A percentile compares a stretch with the other conserved stretches of the same genome.
Evolutionary conservation across 257 asterid genomes (phyloP).

Genomic region (Solanum gandarillasii): DNA sequence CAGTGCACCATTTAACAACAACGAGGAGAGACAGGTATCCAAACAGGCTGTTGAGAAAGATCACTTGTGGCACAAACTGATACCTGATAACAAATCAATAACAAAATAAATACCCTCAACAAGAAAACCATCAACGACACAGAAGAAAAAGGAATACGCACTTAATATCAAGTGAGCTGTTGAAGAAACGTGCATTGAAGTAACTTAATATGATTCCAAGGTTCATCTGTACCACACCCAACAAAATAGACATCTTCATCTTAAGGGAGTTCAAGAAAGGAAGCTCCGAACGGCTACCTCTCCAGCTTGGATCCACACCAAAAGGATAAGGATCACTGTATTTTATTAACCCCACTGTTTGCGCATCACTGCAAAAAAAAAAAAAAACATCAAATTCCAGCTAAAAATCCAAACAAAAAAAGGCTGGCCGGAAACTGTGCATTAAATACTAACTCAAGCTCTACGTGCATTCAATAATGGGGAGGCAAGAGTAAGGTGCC

Average conservation of each 20-base stretch:
- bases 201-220: conserved; percentile 76
- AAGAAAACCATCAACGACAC: neutral
- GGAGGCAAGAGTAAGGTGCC: neutral
- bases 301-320: conserved; percentile 97
- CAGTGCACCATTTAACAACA: conserved; percentile 77
- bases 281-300: conserved; percentile 90
- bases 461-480: neutral
- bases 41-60: conserved; percentile 86
- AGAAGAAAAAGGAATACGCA: conserved; percentile 14
- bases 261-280: conserved; percentile 91
- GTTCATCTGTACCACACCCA: conserved; percentile 91
- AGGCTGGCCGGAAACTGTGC: neutral
- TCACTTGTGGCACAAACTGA: conserved; percentile 85
- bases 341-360: conserved; percentile 55
- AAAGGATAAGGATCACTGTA: conserved; percentile 71
- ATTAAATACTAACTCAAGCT: neutral
- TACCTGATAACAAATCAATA: conserved; percentile 39
- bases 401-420: neutral
- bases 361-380: conserved; percentile 52
- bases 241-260: conserved; percentile 88
- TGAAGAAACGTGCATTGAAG: conserved; percentile 68
- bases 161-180: conserved; percentile 66
- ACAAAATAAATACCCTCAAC: conserved; percentile 12
- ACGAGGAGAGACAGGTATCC: conserved; percentile 91
- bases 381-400: neutral